Evolutionary conservation across 176 grass and related monocot genomes (phyloP), one percentile per base, ranked within the genome.

Genomic region (Oropetium thomaeum): DNA sequence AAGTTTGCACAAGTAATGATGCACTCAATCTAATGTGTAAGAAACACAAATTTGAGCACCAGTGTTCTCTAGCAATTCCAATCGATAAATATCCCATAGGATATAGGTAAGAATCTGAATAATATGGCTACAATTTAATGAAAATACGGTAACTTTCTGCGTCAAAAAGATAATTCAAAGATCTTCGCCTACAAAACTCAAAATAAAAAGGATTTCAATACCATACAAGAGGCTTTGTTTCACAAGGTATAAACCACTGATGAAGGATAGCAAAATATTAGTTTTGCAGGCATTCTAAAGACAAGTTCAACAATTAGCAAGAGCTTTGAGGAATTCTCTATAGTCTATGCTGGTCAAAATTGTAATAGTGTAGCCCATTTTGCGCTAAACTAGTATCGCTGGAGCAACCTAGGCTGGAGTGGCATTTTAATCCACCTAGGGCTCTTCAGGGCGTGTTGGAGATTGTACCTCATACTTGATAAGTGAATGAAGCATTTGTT

Each of bases 1-100:
- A n/a, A n/a, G n/a, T n/a, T n/a, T n/a, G n/a, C n/a, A n/a, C 8
- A 22, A 75, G n/a, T 47, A 59, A 82, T 10, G 20, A 75, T 35
- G 70, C 48, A 65, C 17, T 6, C 65, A 59, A 66, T 33, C 12
- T 17, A 12, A 64, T n/a, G 30, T 45, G 2, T 62, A 44, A 30
- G 57, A 67, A 43, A 40, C 9, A 11, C 49, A 74, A 34, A 62
- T 74, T 43, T 26, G 17, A 82, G 60, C 22, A 73, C 1, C 53
- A 53, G 11, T 17, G 12, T 51, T 42, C 33, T 12, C 8, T 44
- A 66, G 17, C 35, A 34, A 35, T 57, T 42, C 30, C n/a, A n/a
- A 42, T 2, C 62, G 26, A 65, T 23, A 32, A 33, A 16, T 49
- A 62, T 62, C 28, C 34, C 10, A 39, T 15, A 61, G 53, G 22